A percentile compares a stretch with the other conserved stretches of the same genome.
Conservation (phyloP, 345 rosid species). For the Cardamine chenopodiifolia region DNA sequence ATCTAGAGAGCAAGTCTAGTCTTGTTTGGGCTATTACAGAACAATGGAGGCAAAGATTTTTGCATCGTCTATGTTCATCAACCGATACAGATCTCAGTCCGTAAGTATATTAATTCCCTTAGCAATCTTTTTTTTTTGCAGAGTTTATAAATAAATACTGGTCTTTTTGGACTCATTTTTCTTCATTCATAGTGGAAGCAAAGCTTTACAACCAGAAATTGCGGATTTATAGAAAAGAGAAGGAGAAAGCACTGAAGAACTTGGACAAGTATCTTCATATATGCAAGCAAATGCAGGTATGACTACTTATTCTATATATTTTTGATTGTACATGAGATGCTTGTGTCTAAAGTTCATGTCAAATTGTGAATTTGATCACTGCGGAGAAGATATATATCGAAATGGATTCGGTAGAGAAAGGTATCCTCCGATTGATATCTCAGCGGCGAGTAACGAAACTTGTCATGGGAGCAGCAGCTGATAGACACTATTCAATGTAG, state of each 20-base stretch:
- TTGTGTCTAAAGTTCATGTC: not conserved
- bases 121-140: not conserved
- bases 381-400: constrained; percentile 60
- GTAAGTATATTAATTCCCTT: constrained; percentile 12
- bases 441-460: constrained; percentile 57
- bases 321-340: not conserved
- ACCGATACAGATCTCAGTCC: constrained; percentile 43
- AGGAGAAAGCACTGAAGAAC: constrained; percentile 46
- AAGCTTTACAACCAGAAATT: constrained; percentile 22
- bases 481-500: constrained; percentile 61
- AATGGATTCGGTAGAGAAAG: constrained; percentile 59
- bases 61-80: constrained; percentile 70
- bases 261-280: constrained; percentile 56
- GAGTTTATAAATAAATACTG: not conserved
- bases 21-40: constrained; percentile 65
- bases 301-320: not conserved
- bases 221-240: constrained; percentile 41
- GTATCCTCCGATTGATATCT: constrained; percentile 59
- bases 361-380: constrained; percentile 50
- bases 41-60: constrained; percentile 60
- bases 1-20: constrained; percentile 48
- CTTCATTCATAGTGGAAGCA: constrained; percentile 40
- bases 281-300: constrained; percentile 67
- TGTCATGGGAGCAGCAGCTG: constrained; percentile 87
- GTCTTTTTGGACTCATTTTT: not conserved